These are phyloP conservation scores for Penicillium frequentans DNA, from an alignment of 2,329 filamentous ascomycete genomes.

Conservation along the genomic window DNA sequence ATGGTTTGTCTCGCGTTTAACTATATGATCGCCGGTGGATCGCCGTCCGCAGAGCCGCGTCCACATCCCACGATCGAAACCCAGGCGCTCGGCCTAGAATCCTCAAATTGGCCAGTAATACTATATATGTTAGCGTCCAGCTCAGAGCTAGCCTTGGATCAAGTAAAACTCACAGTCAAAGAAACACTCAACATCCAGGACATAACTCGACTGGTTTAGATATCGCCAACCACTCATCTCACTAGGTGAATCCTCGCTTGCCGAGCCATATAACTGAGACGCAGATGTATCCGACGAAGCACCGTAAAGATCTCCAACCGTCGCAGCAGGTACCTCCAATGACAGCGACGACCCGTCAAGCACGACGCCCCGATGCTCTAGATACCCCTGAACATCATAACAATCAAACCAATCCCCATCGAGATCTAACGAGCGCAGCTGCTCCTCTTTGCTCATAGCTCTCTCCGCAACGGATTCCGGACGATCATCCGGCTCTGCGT, in stretches of 20 bases:
- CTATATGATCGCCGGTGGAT: slow-evolving; percentile 15
- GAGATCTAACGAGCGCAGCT: slow-evolving; percentile 56
- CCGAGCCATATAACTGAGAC: slow-evolving; percentile 11
- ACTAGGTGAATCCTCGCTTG: neutral
- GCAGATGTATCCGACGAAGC: slow-evolving; percentile 9
- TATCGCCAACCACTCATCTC: neutral
- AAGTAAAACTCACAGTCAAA: slow-evolving; percentile 23
- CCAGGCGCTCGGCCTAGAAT: slow-evolving; percentile 38
- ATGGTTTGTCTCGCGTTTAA: neutral
- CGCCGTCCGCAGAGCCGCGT: slow-evolving; percentile 27
- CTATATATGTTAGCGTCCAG: slow-evolving; percentile 6
- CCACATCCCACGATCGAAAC: slow-evolving; percentile 32
- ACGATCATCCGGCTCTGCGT: slow-evolving; percentile 8
- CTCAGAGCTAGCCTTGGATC: neutral
- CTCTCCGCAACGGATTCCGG: slow-evolving; percentile 3
- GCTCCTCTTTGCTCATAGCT: slow-evolving; percentile 23
- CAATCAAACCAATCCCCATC: slow-evolving; percentile 76
- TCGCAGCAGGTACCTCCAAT: slow-evolving; percentile 22
- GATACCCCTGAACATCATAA: slow-evolving; percentile 73
- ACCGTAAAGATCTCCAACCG: slow-evolving; percentile 12
- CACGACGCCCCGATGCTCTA: slow-evolving; percentile 42
- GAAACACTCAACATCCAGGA: slow-evolving; percentile 29
- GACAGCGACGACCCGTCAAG: slow-evolving; percentile 31
- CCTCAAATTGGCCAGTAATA: slow-evolving; percentile 26
- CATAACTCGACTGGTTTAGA: slow-evolving; percentile 7